Percentiles rank a stretch among this genome's conserved stretches.
Conservation (phyloP, 192 early-diverging fungal genomes). For the Haplosporangium gracile region DNA sequence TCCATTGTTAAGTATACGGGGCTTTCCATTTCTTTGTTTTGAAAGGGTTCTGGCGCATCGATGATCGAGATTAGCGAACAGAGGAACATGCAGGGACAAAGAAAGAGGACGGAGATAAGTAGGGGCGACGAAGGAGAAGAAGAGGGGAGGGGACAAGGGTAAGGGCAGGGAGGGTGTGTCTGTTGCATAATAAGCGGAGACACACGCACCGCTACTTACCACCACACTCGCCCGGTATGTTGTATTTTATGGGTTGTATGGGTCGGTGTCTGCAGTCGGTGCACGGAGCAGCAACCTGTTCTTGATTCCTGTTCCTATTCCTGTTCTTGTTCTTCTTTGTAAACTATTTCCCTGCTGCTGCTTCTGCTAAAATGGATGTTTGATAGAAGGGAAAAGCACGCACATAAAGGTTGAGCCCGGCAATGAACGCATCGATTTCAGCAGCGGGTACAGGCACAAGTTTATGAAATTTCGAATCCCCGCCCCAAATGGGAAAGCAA, state of each 20-base stretch:
- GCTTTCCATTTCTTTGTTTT: too few species aligned
- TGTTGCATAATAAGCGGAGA: neutral
- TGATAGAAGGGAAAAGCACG: too few species aligned
- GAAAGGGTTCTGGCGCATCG: too few species aligned
- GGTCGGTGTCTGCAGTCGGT: neutral
- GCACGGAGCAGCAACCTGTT: neutral
- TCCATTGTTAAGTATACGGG: too few species aligned
- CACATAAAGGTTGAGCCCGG: slow-evolving; percentile 1
- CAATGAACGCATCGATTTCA: neutral
- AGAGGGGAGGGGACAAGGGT: too few species aligned
- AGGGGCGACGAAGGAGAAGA: too few species aligned
- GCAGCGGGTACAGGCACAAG: too few species aligned
- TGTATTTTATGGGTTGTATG: neutral
- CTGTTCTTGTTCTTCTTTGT: neutral
- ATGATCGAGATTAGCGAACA: too few species aligned
- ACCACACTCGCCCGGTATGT: too few species aligned
- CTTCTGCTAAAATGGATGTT: neutral
- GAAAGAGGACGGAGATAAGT: too few species aligned
- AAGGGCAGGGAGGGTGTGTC: neutral
- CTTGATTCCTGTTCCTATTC: neutral
- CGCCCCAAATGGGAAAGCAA: neutral
- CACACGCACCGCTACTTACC: too few species aligned
- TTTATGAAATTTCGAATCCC: neutral
- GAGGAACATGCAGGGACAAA: too few species aligned
- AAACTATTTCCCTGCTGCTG: neutral